These are phyloP conservation scores for Mucor sp. DNA, from an alignment of 371 early-diverging fungal genomes.

Conservation along the genomic window DNA sequence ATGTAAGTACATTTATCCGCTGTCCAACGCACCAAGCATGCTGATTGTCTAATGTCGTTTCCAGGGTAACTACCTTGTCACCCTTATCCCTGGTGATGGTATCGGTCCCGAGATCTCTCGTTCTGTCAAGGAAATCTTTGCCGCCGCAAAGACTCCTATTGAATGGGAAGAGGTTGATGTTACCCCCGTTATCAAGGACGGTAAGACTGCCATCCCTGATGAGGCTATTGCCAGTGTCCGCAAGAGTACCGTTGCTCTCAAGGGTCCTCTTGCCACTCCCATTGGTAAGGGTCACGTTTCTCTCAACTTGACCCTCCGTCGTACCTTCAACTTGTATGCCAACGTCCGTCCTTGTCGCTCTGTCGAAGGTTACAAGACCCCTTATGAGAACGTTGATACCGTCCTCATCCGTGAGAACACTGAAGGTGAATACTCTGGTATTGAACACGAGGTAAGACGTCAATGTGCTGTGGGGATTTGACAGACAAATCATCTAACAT, in stretches of 20 bases:
- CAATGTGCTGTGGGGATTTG: background rate
- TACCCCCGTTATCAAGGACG: conserved; percentile 90
- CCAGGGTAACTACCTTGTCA: conserved; percentile 81
- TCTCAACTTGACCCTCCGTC: conserved; percentile 96
- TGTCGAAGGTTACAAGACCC: conserved; percentile 94
- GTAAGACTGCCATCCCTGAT: conserved; percentile 92
- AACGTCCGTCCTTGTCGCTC: conserved; percentile 98
- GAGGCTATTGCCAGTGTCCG: conserved; percentile 89
- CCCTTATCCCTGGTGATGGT: conserved; percentile 98
- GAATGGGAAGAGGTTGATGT: conserved; percentile 97
- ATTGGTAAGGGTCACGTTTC: conserved; percentile 99
- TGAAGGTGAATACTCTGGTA: conserved; percentile 98
- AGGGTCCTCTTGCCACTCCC: conserved; percentile 97
- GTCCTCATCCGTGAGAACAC: conserved; percentile 99
- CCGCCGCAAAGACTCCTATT: conserved; percentile 93
- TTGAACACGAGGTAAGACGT: conserved; percentile 83
- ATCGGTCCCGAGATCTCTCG: conserved; percentile 98
- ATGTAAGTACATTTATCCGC: conserved; percentile 43
- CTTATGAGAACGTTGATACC: conserved; percentile 95
- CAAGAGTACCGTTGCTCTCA: conserved; percentile 95
- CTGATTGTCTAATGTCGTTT: background rate
- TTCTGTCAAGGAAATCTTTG: conserved; percentile 92
- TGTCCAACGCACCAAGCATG: background rate
- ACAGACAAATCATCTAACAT: background rate
- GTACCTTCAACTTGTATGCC: conserved; percentile 97